Percentiles rank a stretch among this genome's conserved stretches.
Evolutionary conservation across 768 basidiomycete species (phyloP).

Genomic region (Thelephora aurantiotincta): DNA sequence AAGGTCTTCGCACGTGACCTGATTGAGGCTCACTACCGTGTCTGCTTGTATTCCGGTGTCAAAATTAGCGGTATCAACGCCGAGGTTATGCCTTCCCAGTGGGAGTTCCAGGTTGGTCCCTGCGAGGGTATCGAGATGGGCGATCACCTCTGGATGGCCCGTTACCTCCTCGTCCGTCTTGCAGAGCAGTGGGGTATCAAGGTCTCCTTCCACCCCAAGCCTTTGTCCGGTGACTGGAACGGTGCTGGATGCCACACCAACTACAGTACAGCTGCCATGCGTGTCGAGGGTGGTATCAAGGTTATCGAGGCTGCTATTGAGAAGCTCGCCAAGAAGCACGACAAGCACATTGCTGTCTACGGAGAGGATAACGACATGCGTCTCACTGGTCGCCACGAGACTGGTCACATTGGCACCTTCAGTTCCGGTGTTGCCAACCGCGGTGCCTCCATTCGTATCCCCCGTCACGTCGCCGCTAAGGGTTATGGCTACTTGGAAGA

Average conservation of each 20-base stretch:
- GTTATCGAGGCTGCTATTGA: slow-evolving; percentile 84
- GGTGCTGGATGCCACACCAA: slow-evolving; percentile 99
- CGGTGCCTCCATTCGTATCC: slow-evolving; percentile 93
- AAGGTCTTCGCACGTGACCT: slow-evolving; percentile 98
- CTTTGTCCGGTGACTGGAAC: slow-evolving; percentile 96
- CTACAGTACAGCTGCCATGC: slow-evolving; percentile 91
- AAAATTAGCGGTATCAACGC: slow-evolving; percentile 99
- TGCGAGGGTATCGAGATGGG: slow-evolving; percentile 98
- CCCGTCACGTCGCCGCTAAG: slow-evolving; percentile 82
- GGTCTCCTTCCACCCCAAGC: slow-evolving; percentile 99
- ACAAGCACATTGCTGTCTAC: slow-evolving; percentile 94
- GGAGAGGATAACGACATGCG: slow-evolving; percentile 96
- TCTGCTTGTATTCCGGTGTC: slow-evolving; percentile 87
- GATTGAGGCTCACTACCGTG: slow-evolving; percentile 97
- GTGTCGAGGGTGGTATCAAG: slow-evolving; percentile 89
- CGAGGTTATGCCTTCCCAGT: slow-evolving; percentile 99
- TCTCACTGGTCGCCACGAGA: slow-evolving; percentile 95
- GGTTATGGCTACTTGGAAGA: slow-evolving; percentile 96
- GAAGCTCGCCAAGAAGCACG: slow-evolving; percentile 82
- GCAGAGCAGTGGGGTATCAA: slow-evolving; percentile 97
- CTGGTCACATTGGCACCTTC: slow-evolving; percentile 84
- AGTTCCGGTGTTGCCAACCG: slow-evolving; percentile 95
- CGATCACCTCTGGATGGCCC: slow-evolving; percentile 98
- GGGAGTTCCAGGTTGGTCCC: slow-evolving; percentile 99
- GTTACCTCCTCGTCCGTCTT: slow-evolving; percentile 88